phyloP scores from a whole-genome alignment of 495 filamentous ascomycete genomes.

The Gamarada debralockiae region DNA sequence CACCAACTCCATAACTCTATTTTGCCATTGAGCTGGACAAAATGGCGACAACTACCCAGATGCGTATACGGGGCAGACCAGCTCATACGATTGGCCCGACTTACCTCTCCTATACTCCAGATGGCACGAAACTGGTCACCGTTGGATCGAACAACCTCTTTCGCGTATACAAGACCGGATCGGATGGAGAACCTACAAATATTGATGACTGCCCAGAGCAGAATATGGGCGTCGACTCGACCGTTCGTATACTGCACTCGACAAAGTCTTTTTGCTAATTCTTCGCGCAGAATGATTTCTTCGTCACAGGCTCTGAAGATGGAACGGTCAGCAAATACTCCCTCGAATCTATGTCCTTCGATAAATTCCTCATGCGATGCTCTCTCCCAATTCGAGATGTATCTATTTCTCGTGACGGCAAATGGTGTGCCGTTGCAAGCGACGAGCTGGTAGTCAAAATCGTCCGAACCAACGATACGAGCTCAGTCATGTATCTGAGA shows the following conservation, averaged over 20 bases:
- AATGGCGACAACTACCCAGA: constrained; percentile 47
- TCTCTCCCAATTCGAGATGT: constrained; percentile 83
- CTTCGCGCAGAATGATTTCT: constrained; percentile 64
- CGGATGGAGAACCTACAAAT: constrained; percentile 83
- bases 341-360: constrained; percentile 67
- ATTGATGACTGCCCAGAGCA: constrained; percentile 85
- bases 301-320: constrained; percentile 87
- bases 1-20: constrained; percentile 5
- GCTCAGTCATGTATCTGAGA: constrained; percentile 65
- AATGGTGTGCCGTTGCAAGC: constrained; percentile 94
- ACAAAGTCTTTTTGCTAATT: neutral
- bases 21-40: constrained; percentile 2
- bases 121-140: constrained; percentile 64
- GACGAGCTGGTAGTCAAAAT: constrained; percentile 91
- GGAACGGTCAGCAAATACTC: constrained; percentile 89
- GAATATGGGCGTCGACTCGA: constrained; percentile 71
- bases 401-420: constrained; percentile 73
- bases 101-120: constrained; percentile 50
- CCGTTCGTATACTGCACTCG: constrained; percentile 39
- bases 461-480: constrained; percentile 76
- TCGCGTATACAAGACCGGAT: constrained; percentile 84
- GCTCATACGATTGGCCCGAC: constrained; percentile 51
- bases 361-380: constrained; percentile 75
- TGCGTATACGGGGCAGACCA: constrained; percentile 42
- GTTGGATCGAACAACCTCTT: constrained; percentile 87